Percentiles rank a stretch among this genome's conserved stretches.
phyloP scores from a whole-genome alignment of 257 asterid genomes.

The Verbascum thapsus region DNA sequence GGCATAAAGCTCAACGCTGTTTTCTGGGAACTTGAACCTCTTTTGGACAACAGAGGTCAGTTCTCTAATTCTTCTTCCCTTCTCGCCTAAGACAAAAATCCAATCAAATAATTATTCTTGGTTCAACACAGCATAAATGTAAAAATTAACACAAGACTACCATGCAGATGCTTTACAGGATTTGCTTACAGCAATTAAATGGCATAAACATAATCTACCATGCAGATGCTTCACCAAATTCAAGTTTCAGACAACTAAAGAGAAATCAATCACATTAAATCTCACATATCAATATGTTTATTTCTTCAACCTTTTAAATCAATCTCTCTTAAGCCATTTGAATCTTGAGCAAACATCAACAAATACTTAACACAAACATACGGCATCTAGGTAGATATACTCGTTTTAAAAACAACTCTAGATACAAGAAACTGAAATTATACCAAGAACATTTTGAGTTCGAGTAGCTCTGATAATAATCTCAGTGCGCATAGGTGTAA shows the following conservation, averaged over 20 bases:
- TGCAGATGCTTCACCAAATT: too few species aligned
- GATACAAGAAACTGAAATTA: not conserved
- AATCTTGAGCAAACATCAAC: too few species aligned
- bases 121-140: not conserved
- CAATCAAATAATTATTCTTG: not conserved
- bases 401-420: not conserved
- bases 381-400: not conserved
- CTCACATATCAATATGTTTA: too few species aligned
- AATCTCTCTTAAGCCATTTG: too few species aligned
- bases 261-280: too few species aligned
- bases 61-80: slow-evolving; percentile 41
- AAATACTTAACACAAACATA: too few species aligned
- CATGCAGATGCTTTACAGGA: not conserved
- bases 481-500: slow-evolving; percentile 41
- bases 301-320: too few species aligned
- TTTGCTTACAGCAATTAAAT: not conserved
- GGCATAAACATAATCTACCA: too few species aligned
- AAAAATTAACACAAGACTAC: too few species aligned
- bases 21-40: slow-evolving; percentile 41
- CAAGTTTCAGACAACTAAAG: too few species aligned
- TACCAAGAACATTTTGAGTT: slow-evolving; percentile 37
- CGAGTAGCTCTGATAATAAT: slow-evolving; percentile 42
- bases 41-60: slow-evolving; percentile 39
- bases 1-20: slow-evolving; percentile 39
- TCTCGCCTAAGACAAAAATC: slow-evolving; percentile 33